Conservation (phyloP, 1,284 basidiomycete genomes). For the Veloboletus limbatus region DNA sequence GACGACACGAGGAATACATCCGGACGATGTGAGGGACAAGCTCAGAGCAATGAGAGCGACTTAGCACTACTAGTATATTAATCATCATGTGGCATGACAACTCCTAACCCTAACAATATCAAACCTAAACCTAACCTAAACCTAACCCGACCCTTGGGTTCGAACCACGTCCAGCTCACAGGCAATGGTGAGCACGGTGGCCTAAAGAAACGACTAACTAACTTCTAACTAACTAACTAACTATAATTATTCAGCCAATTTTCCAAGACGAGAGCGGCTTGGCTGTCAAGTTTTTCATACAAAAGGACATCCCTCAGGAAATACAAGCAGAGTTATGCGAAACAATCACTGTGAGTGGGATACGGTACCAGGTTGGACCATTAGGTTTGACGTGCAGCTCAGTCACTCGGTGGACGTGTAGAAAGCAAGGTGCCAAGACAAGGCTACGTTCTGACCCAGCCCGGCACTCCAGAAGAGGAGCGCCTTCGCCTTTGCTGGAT, state of each 20-base stretch:
- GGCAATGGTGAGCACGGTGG: constrained; percentile 33
- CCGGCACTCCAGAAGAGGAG: constrained; percentile 63
- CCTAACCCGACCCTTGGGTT: constrained; percentile 37
- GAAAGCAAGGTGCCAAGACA: constrained; percentile 71
- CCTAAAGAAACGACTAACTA: too few relatives aligned
- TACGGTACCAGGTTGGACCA: constrained; percentile 1
- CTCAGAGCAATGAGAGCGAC: constrained; percentile 48
- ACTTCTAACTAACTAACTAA: too few relatives aligned
- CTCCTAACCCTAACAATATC: constrained; percentile 32
- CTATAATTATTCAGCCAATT: constrained; percentile 52
- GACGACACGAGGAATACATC: constrained; percentile 32
- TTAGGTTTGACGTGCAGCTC: constrained; percentile 10
- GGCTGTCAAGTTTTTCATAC: constrained; percentile 76
- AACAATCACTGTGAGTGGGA: constrained; percentile 54
- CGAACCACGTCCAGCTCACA: constrained; percentile 4
- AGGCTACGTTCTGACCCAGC: constrained; percentile 70
- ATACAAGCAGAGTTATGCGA: constrained; percentile 66
- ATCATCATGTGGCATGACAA: constrained; percentile 5
- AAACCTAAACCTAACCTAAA: constrained; percentile 17
- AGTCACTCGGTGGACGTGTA: constrained; percentile 72
- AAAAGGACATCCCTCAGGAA: constrained; percentile 69
- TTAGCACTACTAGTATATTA: constrained; percentile 10
- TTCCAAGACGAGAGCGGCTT: constrained; percentile 64
- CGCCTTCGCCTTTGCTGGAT: constrained; percentile 70
- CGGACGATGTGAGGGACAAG: constrained; percentile 46